A percentile compares a stretch with the other conserved stretches of the same genome.
These are phyloP conservation scores for Tolypocladium tropicale DNA, from an alignment of 2,329 filamentous ascomycete genomes.

Conservation along the genomic window DNA sequence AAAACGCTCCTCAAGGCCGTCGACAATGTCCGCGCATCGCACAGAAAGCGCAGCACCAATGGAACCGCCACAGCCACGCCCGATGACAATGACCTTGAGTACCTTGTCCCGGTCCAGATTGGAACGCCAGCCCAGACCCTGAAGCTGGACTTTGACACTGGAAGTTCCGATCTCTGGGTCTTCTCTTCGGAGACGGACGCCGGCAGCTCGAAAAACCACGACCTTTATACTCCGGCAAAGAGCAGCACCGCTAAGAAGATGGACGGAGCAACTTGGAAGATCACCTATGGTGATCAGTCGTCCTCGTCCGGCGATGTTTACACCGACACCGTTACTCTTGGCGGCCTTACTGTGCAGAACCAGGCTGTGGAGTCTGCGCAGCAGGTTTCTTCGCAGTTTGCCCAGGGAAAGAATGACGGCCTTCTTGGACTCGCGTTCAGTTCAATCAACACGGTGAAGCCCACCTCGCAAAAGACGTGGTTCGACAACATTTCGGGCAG, in stretches of 20 bases:
- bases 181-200: conserved; percentile 31
- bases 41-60: neutral
- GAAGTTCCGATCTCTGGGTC: conserved; percentile 37
- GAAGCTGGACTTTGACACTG: conserved; percentile 34
- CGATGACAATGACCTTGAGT: conserved; percentile 21
- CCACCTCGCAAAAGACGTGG: conserved; percentile 30
- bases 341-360: conserved; percentile 24
- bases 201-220: conserved; percentile 24
- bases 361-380: conserved; percentile 34
- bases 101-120: conserved; percentile 28
- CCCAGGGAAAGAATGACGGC: conserved; percentile 26
- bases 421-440: conserved; percentile 34
- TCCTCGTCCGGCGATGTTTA: conserved; percentile 31
- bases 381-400: conserved; percentile 27
- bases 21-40: conserved; percentile 5
- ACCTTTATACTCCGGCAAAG: conserved; percentile 26
- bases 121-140: conserved; percentile 32
- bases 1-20: conserved; percentile 16
- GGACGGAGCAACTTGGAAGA: conserved; percentile 26
- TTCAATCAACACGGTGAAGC: conserved; percentile 30
- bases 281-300: conserved; percentile 33
- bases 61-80: neutral
- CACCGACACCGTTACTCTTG: conserved; percentile 30
- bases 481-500: conserved; percentile 21
- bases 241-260: conserved; percentile 28